Evolutionary conservation across 805 yeast species (phyloP).

Genomic region (Candida bentonensis): DNA sequence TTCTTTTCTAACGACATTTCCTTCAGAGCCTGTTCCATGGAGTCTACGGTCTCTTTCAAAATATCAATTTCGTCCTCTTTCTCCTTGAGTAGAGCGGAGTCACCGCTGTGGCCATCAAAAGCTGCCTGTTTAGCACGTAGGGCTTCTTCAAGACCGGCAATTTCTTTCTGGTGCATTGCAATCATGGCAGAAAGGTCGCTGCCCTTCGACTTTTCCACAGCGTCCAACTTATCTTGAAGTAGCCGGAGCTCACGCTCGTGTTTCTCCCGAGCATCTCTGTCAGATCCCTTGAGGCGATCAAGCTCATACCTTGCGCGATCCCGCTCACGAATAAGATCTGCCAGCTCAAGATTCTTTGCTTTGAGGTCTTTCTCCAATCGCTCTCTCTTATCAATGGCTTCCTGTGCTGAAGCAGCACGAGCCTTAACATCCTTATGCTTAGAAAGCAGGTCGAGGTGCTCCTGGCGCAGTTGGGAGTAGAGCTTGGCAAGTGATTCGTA

Average conservation of each 20-base stretch:
- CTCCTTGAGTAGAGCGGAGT: conserved; percentile 31
- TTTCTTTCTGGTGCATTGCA: conserved; percentile 48
- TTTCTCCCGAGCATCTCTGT: conserved; percentile 49
- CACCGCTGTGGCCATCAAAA: conserved; percentile 18
- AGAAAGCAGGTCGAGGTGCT: conserved; percentile 65
- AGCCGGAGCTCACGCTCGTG: conserved; percentile 52
- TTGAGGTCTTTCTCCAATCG: conserved; percentile 70
- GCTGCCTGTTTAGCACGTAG: conserved; percentile 18
- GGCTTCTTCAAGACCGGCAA: conserved; percentile 34
- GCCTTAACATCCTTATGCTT: conserved; percentile 72
- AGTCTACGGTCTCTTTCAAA: conserved; percentile 45
- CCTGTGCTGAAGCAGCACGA: conserved; percentile 81
- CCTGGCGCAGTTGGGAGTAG: conserved; percentile 84
- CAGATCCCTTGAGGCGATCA: conserved; percentile 52
- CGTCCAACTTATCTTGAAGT: conserved; percentile 41
- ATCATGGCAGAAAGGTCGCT: conserved; percentile 47
- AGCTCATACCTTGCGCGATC: conserved; percentile 77
- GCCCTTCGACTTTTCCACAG: conserved; percentile 48
- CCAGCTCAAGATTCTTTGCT: conserved; percentile 73
- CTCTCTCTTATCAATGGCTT: conserved; percentile 73
- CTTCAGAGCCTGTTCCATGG: conserved; percentile 58
- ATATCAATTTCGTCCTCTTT: conserved; percentile 71
- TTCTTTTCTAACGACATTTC: conserved; percentile 27
- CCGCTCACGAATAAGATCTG: conserved; percentile 78
- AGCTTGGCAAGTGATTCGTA: conserved; percentile 82